Evolutionary conservation across 2,329 filamentous ascomycete species (phyloP), one percentile per base, ranked within the genome.

Genomic region (Sarocladium oryzae): DNA sequence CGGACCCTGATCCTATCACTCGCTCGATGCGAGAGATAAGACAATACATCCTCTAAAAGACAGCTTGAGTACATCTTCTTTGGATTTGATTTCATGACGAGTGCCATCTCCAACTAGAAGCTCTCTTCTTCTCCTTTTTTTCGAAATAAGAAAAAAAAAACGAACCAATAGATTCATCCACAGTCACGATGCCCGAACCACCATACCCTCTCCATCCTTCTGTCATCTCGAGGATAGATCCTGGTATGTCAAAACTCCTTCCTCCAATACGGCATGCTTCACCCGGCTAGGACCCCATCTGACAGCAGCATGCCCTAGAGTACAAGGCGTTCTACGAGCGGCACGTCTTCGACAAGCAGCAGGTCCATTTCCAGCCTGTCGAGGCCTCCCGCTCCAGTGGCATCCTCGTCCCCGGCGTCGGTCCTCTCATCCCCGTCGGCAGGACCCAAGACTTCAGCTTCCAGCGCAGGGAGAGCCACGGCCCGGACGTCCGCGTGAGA

Each of bases 321-420:
- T 79, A 79, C 57, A 71, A 69, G 45, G 67, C 61, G 11, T 79
- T 78, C 61, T 79, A 79, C 63, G 77, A 79, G 57, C 57, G 72
- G 55, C 64, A 77, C 59, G 65, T 79, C 41, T 62, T 74, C 55
- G 66, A 76, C 61, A 67, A 71, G 50, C 75, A 75, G 55, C 76
- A 77, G 58, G 77, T 79, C 2, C 78, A 82, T 58, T 66, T 73
- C 13, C 77, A 79, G 52, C 75, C 78, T 1, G 66, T 82, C 9
- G 67, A 67, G 20, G 74, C 70, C 1, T 80, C 77, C 0, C 68
- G 78, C 16, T 67, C 70, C 18, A 72, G 72, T 50, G 76, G 75
- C 8, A 67, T 71, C n/a, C 62, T 79, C 13, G 76, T 80, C 32
- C 75, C 75, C 5, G 76, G 77, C 13, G 72, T 69, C 8, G 76